Conservation (phyloP, 169 alveolate species). For the Cryptosporidium meleagridis region DNA sequence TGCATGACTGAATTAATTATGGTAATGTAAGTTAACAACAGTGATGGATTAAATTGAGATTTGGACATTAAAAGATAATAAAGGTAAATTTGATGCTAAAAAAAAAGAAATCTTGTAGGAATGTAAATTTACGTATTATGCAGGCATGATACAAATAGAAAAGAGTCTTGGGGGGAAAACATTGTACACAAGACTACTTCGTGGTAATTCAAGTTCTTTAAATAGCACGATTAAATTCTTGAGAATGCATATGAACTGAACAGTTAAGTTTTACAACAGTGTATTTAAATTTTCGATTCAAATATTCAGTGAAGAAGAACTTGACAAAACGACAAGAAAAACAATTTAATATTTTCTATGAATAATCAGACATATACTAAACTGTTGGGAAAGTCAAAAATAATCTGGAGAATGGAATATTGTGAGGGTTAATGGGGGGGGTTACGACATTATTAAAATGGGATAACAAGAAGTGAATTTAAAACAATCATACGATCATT, state of each 20-base stretch:
- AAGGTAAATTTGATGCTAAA: neutral
- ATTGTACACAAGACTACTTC: neutral
- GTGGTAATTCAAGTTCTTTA: neutral
- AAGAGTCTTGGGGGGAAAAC: neutral
- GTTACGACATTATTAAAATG: neutral
- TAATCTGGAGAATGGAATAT: neutral
- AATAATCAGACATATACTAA: neutral
- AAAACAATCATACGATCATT: too few relatives aligned
- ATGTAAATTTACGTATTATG: too few relatives aligned
- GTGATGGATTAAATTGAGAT: too few relatives aligned
- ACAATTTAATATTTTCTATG: neutral
- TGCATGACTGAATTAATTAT: neutral
- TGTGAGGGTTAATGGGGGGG: neutral
- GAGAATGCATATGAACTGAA: neutral
- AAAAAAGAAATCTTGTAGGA: neutral
- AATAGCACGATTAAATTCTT: too few relatives aligned
- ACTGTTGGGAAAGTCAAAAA: neutral
- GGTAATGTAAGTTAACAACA: neutral
- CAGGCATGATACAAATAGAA: neutral
- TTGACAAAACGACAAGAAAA: too few relatives aligned
- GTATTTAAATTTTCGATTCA: too few relatives aligned
- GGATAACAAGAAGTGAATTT: neutral
- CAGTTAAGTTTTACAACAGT: too few relatives aligned
- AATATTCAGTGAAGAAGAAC: too few relatives aligned
- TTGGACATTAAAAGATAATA: too few relatives aligned